Evolutionary conservation across 306 rosid species (phyloP).

Genomic region (Prunus mume): DNA sequence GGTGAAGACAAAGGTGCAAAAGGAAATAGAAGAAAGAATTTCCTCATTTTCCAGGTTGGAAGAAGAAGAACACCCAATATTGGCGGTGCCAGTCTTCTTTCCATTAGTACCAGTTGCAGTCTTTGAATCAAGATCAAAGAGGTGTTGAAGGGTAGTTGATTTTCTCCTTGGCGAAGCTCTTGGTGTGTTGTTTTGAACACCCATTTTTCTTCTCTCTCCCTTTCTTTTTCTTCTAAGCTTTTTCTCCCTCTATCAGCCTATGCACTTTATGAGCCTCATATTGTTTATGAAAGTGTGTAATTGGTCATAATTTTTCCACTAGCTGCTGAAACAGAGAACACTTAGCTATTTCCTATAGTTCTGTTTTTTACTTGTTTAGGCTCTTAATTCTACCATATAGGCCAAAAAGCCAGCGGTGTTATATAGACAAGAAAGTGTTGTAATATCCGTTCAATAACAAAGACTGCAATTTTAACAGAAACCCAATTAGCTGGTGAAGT

Average conservation of each 20-base stretch:
- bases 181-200: constrained; percentile 26
- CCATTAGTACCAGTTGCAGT: background rate
- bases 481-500: constrained; percentile 12
- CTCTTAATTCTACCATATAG: constrained; percentile 12
- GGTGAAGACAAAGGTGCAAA: constrained; percentile 46
- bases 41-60: constrained; percentile 48
- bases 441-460: constrained; percentile 28
- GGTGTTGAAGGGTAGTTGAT: constrained; percentile 41
- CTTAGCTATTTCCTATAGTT: background rate
- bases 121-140: constrained; percentile 45
- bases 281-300: constrained; percentile 8
- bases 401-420: constrained; percentile 41
- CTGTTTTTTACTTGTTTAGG: background rate
- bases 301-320: background rate
- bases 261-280: background rate
- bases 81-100: background rate
- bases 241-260: background rate
- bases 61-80: constrained; percentile 18
- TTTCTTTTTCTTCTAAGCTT: background rate
- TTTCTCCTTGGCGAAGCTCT: constrained; percentile 14
- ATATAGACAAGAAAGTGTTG: constrained; percentile 43
- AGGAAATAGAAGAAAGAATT: constrained; percentile 43
- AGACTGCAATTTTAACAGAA: background rate
- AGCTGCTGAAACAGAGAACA: constrained; percentile 18
- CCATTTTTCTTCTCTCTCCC: constrained; percentile 26